Percentiles rank a stretch among this genome's conserved stretches.
Evolutionary conservation across 2,329 filamentous ascomycete genomes (phyloP).

Genomic region (Xylariaceae sp.): DNA sequence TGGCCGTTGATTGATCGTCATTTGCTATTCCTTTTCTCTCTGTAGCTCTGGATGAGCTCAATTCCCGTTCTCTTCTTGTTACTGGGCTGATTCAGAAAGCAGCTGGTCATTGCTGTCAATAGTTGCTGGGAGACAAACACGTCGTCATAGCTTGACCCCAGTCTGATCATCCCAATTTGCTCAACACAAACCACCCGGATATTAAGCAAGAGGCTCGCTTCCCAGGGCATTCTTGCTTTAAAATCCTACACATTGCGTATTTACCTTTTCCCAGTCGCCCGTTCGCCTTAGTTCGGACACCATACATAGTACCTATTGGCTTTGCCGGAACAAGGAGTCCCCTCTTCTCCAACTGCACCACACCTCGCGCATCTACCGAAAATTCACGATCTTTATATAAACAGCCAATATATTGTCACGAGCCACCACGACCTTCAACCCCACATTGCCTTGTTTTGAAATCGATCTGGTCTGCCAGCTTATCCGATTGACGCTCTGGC

Average conservation of each 20-base stretch:
- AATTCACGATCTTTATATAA: too few species aligned
- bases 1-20: too few species aligned
- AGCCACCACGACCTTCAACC: conserved; percentile 8
- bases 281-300: too few species aligned
- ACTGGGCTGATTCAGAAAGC: conserved; percentile 1
- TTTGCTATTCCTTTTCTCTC: too few species aligned
- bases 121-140: conserved; percentile 7
- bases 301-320: too few species aligned
- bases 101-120: conserved; percentile 3
- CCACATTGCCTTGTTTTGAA: conserved; percentile 14
- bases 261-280: too few species aligned
- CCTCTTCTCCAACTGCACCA: too few species aligned
- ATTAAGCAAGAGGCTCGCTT: too few species aligned
- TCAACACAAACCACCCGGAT: conserved; percentile 1
- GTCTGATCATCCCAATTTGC: conserved; percentile 8
- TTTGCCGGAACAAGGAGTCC: too few species aligned
- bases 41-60: neutral
- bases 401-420: conserved; percentile 6
- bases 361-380: too few species aligned
- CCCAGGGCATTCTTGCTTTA: too few species aligned
- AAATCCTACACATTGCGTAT: too few species aligned
- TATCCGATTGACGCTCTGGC: neutral
- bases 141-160: conserved; percentile 8
- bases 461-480: conserved; percentile 1
- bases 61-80: conserved; percentile 4